phyloP scores from a whole-genome alignment of 257 asterid genomes.

The Datura wrightii region DNA sequence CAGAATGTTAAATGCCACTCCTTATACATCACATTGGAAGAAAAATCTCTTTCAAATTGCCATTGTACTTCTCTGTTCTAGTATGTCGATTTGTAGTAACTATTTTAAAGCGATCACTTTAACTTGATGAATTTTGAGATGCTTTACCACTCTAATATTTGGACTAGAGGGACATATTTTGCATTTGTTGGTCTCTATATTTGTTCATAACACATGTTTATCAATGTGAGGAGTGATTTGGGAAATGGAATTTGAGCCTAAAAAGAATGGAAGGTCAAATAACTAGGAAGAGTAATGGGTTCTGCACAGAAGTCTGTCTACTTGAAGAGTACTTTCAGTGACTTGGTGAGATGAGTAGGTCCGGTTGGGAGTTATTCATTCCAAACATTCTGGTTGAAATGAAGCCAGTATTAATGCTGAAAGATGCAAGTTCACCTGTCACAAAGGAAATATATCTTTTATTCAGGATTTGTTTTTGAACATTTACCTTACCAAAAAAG shows the following conservation, averaged over 20 bases:
- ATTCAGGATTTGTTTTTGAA: neutral
- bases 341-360: neutral
- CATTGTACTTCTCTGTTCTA: neutral
- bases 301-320: neutral
- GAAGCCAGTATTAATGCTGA: neutral
- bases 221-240: neutral
- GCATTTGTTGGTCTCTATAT: neutral
- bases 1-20: neutral
- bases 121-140: slow-evolving; percentile 13
- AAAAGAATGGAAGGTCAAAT: neutral
- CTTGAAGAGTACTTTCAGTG: neutral
- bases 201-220: neutral
- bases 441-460: neutral
- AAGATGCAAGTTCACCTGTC: neutral
- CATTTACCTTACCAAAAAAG: neutral
- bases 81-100: neutral
- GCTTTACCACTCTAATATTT: neutral
- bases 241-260: neutral
- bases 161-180: neutral
- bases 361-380: neutral
- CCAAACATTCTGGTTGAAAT: neutral
- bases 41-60: neutral
- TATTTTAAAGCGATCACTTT: neutral
- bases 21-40: neutral
- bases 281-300: neutral